A percentile compares a stretch with the other conserved stretches of the same genome.
phyloP scores from a whole-genome alignment of 208 protist genomes.

The Acanthamoeba quina region DNA sequence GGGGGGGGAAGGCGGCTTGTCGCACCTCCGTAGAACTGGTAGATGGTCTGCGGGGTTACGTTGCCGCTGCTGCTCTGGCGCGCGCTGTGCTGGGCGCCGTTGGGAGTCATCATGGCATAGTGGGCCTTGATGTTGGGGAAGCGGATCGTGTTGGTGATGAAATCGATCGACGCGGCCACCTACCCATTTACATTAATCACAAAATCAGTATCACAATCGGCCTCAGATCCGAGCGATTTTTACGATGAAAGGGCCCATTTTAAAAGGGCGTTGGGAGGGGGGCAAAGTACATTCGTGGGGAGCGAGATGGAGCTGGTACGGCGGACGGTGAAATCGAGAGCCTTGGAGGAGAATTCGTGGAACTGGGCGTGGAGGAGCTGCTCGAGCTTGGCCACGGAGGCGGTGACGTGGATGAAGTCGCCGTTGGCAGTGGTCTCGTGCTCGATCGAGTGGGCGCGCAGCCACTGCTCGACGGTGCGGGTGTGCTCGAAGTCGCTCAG shows the following conservation, averaged over 20 bases:
- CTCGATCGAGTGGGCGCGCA: neutral
- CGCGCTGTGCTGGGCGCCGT: neutral
- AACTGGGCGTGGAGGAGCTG: conserved; percentile 14
- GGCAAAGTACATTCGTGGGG: neutral
- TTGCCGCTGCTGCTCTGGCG: neutral
- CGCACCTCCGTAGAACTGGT: conserved; percentile 51
- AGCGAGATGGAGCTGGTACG: neutral
- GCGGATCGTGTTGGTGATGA: conserved; percentile 49
- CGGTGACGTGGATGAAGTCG: neutral
- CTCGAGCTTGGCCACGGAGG: neutral
- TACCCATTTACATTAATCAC: neutral
- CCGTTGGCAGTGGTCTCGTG: neutral
- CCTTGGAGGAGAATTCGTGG: neutral
- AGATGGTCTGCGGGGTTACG: conserved; percentile 29
- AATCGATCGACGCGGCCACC: conserved; percentile 35
- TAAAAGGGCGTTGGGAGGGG: too few species aligned
- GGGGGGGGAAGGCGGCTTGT: too few species aligned
- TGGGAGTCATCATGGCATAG: neutral
- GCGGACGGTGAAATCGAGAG: neutral
- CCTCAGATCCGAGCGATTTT: too few species aligned
- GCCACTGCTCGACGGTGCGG: conserved; percentile 46
- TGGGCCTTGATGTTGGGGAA: conserved; percentile 33
- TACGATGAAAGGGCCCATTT: too few species aligned
- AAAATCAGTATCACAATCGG: neutral
- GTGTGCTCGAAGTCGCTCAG: neutral